phyloP scores from a whole-genome alignment of 441 rosid species.

The Flueggea neowawraea region DNA sequence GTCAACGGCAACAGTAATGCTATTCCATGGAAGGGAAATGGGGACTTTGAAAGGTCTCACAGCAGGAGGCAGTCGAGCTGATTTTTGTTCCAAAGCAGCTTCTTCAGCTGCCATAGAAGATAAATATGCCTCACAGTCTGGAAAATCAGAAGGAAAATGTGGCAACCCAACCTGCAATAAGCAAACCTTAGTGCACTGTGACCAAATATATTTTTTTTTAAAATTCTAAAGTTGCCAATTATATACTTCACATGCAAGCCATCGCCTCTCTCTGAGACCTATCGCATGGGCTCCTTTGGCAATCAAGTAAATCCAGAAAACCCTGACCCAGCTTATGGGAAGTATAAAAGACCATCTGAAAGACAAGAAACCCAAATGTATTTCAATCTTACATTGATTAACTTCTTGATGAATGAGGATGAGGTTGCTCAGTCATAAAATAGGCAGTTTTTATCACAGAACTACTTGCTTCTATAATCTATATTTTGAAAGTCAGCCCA shows the following conservation, averaged over 20 bases:
- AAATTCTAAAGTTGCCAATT: background rate
- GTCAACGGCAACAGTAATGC: conserved; percentile 32
- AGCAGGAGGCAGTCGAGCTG: conserved; percentile 47
- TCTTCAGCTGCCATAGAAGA: conserved; percentile 55
- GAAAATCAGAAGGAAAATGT: conserved; percentile 80
- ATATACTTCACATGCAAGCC: conserved; percentile 74
- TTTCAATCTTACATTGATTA: no score
- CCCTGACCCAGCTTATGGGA: conserved; percentile 80
- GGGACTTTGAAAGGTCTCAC: conserved; percentile 61
- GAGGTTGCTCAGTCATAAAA: no score
- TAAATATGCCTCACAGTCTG: conserved; percentile 66
- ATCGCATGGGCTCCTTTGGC: conserved; percentile 82
- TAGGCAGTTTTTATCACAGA: no score
- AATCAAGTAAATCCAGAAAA: conserved; percentile 68
- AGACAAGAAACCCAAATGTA: conserved; percentile 9
- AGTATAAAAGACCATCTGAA: conserved; percentile 86
- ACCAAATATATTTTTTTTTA: background rate
- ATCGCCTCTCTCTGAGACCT: conserved; percentile 82
- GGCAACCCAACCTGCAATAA: conserved; percentile 68
- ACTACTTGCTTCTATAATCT: no score
- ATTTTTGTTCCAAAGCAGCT: conserved; percentile 38
- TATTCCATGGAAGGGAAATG: conserved; percentile 73
- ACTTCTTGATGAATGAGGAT: no score
- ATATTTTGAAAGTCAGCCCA: no score
- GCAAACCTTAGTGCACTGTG: conserved; percentile 9